Conservation (phyloP, 257 asterid genomes). For the Capsicum pubescens region DNA sequence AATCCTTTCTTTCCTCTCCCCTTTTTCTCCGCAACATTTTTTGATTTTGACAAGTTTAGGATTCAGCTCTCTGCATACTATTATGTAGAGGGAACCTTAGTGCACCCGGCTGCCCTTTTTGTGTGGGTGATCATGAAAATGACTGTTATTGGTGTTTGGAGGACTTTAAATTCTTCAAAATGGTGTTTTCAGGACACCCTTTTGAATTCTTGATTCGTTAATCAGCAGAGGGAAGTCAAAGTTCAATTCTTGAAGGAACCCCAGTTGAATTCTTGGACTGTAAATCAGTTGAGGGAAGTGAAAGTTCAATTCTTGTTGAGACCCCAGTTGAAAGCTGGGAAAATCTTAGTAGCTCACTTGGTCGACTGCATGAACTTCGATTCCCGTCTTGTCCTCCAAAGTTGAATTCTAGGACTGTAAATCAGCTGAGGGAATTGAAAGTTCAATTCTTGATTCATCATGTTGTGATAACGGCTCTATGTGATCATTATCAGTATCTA, state of each 20-base stretch:
- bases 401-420: not conserved
- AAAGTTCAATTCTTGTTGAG: not conserved
- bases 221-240: not conserved
- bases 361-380: no score
- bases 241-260: constrained; percentile 5
- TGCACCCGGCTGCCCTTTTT: no score
- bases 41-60: not conserved
- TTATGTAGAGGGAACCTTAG: not conserved
- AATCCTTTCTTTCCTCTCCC: constrained; percentile 58
- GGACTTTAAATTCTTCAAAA: constrained; percentile 52
- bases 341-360: no score
- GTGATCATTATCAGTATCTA: not conserved
- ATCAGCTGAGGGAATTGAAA: not conserved
- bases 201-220: constrained; percentile 3
- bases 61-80: constrained; percentile 17
- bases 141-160: constrained; percentile 33
- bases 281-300: not conserved
- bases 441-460: not conserved
- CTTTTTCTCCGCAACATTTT: constrained; percentile 32
- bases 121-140: not conserved
- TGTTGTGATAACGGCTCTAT: not conserved
- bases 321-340: no score
- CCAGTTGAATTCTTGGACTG: constrained; percentile 29
- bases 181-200: constrained; percentile 40
- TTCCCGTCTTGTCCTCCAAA: no score